phyloP scores from a whole-genome alignment of 1,284 basidiomycete species.

The Inonotus hispidus region DNA sequence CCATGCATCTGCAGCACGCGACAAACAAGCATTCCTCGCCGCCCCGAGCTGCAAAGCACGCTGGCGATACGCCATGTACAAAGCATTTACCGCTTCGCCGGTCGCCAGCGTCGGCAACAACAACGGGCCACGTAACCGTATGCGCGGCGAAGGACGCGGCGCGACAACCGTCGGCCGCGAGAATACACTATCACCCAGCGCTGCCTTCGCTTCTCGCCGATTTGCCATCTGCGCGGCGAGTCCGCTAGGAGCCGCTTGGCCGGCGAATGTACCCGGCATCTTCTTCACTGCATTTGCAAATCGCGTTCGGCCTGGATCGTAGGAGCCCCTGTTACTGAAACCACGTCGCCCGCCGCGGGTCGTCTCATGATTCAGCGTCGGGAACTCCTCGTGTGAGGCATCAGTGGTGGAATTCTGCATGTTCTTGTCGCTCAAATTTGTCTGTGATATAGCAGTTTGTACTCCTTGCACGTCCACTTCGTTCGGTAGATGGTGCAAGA shows the following conservation, averaged over 20 bases:
- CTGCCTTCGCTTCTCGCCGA: conserved; percentile 46
- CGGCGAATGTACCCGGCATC: conserved; percentile 31
- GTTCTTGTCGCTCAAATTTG: conserved; percentile 50
- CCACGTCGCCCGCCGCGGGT: conserved; percentile 34
- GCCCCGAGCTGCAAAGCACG: conserved; percentile 87
- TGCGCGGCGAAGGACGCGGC: conserved; percentile 79
- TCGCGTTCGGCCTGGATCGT: conserved; percentile 77
- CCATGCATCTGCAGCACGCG: conserved; percentile 93
- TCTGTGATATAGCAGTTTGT: conserved; percentile 64
- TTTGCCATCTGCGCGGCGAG: conserved; percentile 17
- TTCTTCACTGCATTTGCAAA: conserved; percentile 83
- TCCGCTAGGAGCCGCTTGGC: conserved; percentile 6
- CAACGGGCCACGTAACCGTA: conserved; percentile 77
- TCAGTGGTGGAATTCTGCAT: conserved; percentile 28
- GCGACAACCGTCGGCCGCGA: conserved; percentile 65
- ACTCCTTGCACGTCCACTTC: conserved; percentile 66
- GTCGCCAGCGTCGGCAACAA: conserved; percentile 87
- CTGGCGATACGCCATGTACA: conserved; percentile 86
- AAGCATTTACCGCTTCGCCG: conserved; percentile 67
- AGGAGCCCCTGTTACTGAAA: conserved; percentile 37
- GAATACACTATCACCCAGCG: conserved; percentile 55
- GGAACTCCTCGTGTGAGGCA: conserved; percentile 81
- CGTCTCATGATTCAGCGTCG: conserved; percentile 58
- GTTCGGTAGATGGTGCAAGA: conserved; percentile 84
- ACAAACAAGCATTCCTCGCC: conserved; percentile 91